Evolutionary conservation across 768 basidiomycete species (phyloP).

Genomic region (Mycena olivaceomarginata): DNA sequence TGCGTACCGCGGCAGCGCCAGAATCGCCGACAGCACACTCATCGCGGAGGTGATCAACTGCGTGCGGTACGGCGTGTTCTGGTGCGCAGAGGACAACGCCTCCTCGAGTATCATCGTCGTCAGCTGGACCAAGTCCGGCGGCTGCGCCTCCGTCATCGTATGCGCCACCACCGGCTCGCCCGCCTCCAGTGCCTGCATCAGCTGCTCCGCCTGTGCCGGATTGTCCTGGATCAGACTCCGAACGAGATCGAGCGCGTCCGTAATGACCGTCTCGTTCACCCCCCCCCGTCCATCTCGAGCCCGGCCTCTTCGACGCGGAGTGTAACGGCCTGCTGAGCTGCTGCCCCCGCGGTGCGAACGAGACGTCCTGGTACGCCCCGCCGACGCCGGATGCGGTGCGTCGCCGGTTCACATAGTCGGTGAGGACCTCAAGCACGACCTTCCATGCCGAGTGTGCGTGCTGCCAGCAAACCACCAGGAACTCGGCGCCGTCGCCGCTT

Average conservation of each 20-base stretch:
- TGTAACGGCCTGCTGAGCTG: slow-evolving; percentile 57
- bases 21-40: slow-evolving; percentile 86
- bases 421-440: slow-evolving; percentile 86
- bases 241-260: slow-evolving; percentile 87
- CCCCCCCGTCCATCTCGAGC: slow-evolving; percentile 79
- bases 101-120: slow-evolving; percentile 90
- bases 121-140: slow-evolving; percentile 86
- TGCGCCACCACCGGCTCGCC: slow-evolving; percentile 72
- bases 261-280: slow-evolving; percentile 76
- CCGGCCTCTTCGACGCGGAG: slow-evolving; percentile 82
- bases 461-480: slow-evolving; percentile 86
- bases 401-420: slow-evolving; percentile 81
- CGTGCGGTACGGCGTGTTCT: slow-evolving; percentile 65
- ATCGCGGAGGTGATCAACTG: slow-evolving; percentile 88
- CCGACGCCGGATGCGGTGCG: slow-evolving; percentile 65
- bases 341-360: slow-evolving; percentile 69
- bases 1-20: slow-evolving; percentile 85
- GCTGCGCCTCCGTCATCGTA: slow-evolving; percentile 70
- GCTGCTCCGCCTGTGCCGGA: slow-evolving; percentile 74
- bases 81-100: slow-evolving; percentile 73
- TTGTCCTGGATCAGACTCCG: slow-evolving; percentile 86
- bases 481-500: slow-evolving; percentile 82
- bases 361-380: slow-evolving; percentile 69
- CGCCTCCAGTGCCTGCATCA: slow-evolving; percentile 82
- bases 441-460: slow-evolving; percentile 92